Conservation (phyloP, 2,329 filamentous ascomycete genomes). For the Zelopaecilomyces penicillatus region DNA sequence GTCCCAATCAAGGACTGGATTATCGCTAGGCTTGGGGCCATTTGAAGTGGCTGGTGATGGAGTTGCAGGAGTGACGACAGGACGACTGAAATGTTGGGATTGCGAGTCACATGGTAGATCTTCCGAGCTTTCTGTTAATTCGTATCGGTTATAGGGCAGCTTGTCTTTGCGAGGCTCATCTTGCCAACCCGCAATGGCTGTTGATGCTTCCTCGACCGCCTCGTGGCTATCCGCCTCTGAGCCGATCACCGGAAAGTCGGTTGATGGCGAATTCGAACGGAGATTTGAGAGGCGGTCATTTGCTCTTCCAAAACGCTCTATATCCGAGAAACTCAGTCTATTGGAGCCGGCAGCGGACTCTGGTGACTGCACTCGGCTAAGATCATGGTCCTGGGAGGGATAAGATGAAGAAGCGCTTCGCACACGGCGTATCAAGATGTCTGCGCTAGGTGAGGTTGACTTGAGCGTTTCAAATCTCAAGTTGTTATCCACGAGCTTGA, state of each 20-base stretch:
- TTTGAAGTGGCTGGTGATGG: background rate
- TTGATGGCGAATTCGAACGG: slow-evolving; percentile 18
- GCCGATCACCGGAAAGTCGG: slow-evolving; percentile 5
- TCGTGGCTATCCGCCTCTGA: slow-evolving; percentile 13
- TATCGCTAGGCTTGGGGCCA: background rate
- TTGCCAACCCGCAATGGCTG: slow-evolving; percentile 19
- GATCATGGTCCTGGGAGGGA: slow-evolving; percentile 15
- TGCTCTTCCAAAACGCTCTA: slow-evolving; percentile 20
- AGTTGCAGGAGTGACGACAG: background rate
- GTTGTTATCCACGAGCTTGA: slow-evolving; percentile 12
- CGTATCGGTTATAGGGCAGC: slow-evolving; percentile 18
- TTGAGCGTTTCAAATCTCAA: slow-evolving; percentile 5
- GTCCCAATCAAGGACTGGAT: background rate
- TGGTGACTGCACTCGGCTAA: slow-evolving; percentile 20
- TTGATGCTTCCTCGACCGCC: slow-evolving; percentile 16
- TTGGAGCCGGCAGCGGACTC: slow-evolving; percentile 12
- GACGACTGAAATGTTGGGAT: slow-evolving; percentile 10
- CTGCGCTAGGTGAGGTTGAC: background rate
- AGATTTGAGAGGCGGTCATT: slow-evolving; percentile 23
- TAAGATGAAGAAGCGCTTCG: slow-evolving; percentile 26
- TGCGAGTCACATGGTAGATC: slow-evolving; percentile 14
- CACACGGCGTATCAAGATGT: slow-evolving; percentile 1
- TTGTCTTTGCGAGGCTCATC: slow-evolving; percentile 11
- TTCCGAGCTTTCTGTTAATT: slow-evolving; percentile 20
- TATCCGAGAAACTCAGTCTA: slow-evolving; percentile 19